These are phyloP conservation scores for Petrea volubilis DNA, from an alignment of 257 asterid genomes.

Conservation along the genomic window DNA sequence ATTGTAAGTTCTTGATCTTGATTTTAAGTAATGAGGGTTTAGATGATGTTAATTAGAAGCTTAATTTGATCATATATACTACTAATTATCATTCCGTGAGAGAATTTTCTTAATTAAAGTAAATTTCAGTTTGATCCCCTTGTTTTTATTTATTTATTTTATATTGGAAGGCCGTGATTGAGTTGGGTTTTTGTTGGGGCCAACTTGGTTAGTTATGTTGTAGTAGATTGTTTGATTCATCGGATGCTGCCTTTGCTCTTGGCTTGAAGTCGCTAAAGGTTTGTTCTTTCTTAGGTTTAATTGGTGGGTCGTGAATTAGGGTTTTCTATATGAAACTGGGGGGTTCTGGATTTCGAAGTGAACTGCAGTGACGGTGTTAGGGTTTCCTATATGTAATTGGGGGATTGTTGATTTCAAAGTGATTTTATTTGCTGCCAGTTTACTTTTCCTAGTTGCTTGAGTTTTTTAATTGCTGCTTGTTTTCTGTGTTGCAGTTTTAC, in stretches of 20 bases:
- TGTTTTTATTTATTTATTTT: conserved; percentile 14
- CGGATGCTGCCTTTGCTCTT: conserved; percentile 17
- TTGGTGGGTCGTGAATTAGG: conserved; percentile 38
- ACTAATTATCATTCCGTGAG: neutral
- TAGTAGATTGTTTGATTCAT: conserved; percentile 16
- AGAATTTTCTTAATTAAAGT: conserved; percentile 22
- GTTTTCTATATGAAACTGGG: conserved; percentile 27
- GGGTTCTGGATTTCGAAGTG: conserved; percentile 2
- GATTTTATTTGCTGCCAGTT: neutral
- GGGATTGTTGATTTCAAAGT: conserved; percentile 3
- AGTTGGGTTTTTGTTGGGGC: conserved; percentile 16
- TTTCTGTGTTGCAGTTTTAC: neutral
- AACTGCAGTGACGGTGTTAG: too few relatives aligned
- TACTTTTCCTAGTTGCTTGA: neutral
- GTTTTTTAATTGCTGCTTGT: neutral
- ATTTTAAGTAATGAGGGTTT: conserved; percentile 22
- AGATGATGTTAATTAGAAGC: conserved; percentile 17
- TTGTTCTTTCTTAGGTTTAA: conserved; percentile 25
- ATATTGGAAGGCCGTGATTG: conserved; percentile 1
- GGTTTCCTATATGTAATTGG: conserved; percentile 30
- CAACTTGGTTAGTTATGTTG: neutral
- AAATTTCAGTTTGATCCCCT: conserved; percentile 39
- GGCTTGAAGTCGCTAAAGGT: conserved; percentile 19
- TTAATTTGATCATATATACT: conserved; percentile 20
- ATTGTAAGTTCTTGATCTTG: conserved; percentile 37